These are phyloP conservation scores for Chlamydomonas urium DNA, from an alignment of 139 green algal genomes.

Conservation along the genomic window DNA sequence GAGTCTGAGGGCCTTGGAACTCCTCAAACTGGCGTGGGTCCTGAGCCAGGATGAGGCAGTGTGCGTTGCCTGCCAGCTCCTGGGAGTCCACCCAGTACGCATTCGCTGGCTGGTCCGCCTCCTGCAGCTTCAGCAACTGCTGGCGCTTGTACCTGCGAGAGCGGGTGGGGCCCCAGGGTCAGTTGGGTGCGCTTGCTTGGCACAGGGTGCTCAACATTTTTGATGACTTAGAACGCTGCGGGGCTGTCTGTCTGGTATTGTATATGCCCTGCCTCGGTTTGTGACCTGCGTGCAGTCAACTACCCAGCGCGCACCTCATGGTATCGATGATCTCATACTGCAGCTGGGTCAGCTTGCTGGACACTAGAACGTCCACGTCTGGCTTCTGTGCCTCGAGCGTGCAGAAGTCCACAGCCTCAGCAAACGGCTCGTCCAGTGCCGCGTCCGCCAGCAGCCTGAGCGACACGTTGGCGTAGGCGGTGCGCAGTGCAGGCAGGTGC, in stretches of 20 bases:
- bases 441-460: slow-evolving; percentile 31
- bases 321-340: slow-evolving; percentile 43
- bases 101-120: slow-evolving; percentile 32
- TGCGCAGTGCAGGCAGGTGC: slow-evolving; percentile 39
- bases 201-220: too few relatives aligned
- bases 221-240: too few relatives aligned
- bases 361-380: slow-evolving; percentile 30
- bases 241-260: too few relatives aligned
- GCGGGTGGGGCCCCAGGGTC: too few relatives aligned
- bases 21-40: slow-evolving; percentile 15
- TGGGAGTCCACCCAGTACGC: slow-evolving; percentile 55
- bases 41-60: slow-evolving; percentile 55
- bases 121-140: slow-evolving; percentile 52
- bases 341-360: slow-evolving; percentile 39
- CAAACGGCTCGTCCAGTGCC: slow-evolving; percentile 14
- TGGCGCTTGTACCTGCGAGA: slow-evolving; percentile 41
- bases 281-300: too few relatives aligned
- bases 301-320: slow-evolving; percentile 12
- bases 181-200: too few relatives aligned
- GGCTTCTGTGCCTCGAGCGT: slow-evolving; percentile 24
- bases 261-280: too few relatives aligned
- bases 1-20: slow-evolving; percentile 37
- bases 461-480: slow-evolving; percentile 40
- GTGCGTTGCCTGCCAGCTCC: slow-evolving; percentile 55
- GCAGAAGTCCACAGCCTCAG: slow-evolving; percentile 24